A percentile compares a stretch with the other conserved stretches of the same genome.
These are phyloP conservation scores for Phytophthora foliorum DNA, from an alignment of 352 stramenopile species.

Conservation along the genomic window DNA sequence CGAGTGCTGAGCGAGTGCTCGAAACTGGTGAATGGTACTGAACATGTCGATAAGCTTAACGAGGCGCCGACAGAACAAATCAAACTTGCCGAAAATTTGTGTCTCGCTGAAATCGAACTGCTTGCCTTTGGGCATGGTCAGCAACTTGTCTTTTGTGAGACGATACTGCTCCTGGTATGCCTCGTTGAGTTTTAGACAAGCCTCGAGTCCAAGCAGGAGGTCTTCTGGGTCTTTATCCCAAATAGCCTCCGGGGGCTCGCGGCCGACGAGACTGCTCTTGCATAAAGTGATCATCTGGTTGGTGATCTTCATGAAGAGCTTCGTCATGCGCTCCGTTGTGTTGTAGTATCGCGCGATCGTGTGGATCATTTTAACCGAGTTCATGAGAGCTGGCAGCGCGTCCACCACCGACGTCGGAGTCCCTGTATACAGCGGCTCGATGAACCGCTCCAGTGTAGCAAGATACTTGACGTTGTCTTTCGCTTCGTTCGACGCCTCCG, in stretches of 20 bases:
- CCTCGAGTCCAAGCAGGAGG: constrained; percentile 75
- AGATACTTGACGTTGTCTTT: constrained; percentile 92
- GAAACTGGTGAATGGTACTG: constrained; percentile 94
- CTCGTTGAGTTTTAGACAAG: constrained; percentile 89
- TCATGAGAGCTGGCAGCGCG: constrained; percentile 88
- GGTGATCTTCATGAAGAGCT: constrained; percentile 93
- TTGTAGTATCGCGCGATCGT: constrained; percentile 92
- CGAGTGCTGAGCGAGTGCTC: constrained; percentile 85
- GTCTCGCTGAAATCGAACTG: constrained; percentile 93
- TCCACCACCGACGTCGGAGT: constrained; percentile 75
- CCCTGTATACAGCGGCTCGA: constrained; percentile 83
- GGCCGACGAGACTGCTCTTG: constrained; percentile 74
- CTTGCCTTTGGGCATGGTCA: constrained; percentile 91
- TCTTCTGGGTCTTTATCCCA: constrained; percentile 82
- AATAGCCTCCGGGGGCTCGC: constrained; percentile 66
- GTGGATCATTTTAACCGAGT: constrained; percentile 93
- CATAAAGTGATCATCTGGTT: constrained; percentile 92
- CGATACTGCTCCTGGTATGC: constrained; percentile 94
- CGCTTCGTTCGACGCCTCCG: constrained; percentile 83
- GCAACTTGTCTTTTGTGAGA: constrained; percentile 88
- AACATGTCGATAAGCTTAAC: constrained; percentile 95
- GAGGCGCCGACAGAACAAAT: constrained; percentile 89
- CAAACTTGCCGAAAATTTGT: constrained; percentile 93
- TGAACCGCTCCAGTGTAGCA: constrained; percentile 85
- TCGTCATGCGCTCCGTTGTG: constrained; percentile 92